Conservation (phyloP, 2,329 filamentous ascomycete genomes). For the Xylaria sp. region DNA sequence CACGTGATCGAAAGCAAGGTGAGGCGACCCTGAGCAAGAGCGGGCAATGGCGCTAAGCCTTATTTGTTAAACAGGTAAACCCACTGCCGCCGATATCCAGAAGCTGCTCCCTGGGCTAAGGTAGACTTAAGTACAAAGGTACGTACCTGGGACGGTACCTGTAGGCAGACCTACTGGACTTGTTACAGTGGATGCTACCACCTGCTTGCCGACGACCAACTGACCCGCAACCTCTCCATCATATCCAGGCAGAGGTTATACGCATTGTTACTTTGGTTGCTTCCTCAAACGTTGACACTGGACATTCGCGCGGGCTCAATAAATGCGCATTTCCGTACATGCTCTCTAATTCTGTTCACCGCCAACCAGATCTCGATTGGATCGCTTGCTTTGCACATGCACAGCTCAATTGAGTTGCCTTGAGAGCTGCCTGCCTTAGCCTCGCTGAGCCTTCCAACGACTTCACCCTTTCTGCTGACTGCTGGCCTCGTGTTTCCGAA, state of each 20-base stretch:
- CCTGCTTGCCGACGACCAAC: slow-evolving; percentile 1
- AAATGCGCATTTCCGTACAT: not conserved
- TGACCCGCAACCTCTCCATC: slow-evolving; percentile 19
- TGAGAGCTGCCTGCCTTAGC: not conserved
- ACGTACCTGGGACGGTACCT: not conserved
- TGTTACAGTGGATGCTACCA: not conserved
- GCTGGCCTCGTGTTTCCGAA: slow-evolving; percentile 25
- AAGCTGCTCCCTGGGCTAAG: too few species aligned
- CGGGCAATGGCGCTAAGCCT: too few species aligned
- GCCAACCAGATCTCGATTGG: not conserved
- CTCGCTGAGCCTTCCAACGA: slow-evolving; percentile 15
- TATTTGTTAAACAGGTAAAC: too few species aligned
- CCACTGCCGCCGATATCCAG: too few species aligned
- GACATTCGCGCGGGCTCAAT: not conserved
- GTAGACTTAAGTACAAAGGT: not conserved
- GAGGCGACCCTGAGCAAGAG: too few species aligned
- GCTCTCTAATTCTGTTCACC: not conserved
- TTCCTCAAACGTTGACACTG: not conserved
- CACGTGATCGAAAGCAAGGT: too few species aligned
- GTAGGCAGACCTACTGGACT: too few species aligned
- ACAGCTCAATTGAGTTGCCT: not conserved
- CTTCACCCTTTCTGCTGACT: slow-evolving; percentile 15
- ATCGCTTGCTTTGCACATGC: not conserved
- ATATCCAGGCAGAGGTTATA: slow-evolving; percentile 1
- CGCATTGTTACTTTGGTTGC: not conserved